phyloP scores from a whole-genome alignment of 2,329 filamentous ascomycete species.

The Fusarium secorum region DNA sequence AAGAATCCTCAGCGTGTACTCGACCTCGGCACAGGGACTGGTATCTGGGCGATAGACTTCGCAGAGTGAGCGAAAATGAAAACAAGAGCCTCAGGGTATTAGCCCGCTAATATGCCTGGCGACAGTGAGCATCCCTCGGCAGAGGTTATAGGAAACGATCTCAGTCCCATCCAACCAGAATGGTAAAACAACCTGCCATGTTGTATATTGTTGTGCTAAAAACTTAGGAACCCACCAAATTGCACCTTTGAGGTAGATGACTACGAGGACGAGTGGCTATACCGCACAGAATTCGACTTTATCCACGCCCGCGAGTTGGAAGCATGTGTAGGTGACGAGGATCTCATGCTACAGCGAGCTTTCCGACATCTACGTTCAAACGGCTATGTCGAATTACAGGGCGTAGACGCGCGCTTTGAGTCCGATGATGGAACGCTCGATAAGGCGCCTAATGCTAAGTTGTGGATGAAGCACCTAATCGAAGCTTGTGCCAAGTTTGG shows the following conservation, averaged over 20 bases:
- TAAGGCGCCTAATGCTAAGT: neutral
- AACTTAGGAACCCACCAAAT: slow-evolving; percentile 10
- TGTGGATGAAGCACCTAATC: neutral
- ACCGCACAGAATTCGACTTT: slow-evolving; percentile 7
- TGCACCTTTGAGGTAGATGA: slow-evolving; percentile 25
- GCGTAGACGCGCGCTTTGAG: neutral
- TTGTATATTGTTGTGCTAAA: fast-evolving
- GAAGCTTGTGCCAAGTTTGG: slow-evolving; percentile 20
- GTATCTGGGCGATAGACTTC: slow-evolving; percentile 28
- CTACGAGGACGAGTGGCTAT: slow-evolving; percentile 20
- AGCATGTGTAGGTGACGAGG: slow-evolving; percentile 1
- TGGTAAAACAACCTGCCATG: neutral
- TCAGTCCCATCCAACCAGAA: slow-evolving; percentile 25
- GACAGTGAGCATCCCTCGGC: slow-evolving; percentile 16
- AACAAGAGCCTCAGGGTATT: neutral
- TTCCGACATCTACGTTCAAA: neutral
- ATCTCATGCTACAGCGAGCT: neutral
- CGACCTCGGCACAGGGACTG: slow-evolving; percentile 26
- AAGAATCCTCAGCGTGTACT: slow-evolving; percentile 8
- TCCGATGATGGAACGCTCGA: slow-evolving; percentile 12
- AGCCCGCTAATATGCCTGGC: neutral
- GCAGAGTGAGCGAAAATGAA: slow-evolving; percentile 6
- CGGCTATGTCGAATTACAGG: slow-evolving; percentile 18
- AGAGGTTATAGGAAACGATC: slow-evolving; percentile 17
- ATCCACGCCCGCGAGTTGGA: slow-evolving; percentile 22